Conservation (phyloP, 2,329 filamentous ascomycete species). For the Hypomyces perniciosus region DNA sequence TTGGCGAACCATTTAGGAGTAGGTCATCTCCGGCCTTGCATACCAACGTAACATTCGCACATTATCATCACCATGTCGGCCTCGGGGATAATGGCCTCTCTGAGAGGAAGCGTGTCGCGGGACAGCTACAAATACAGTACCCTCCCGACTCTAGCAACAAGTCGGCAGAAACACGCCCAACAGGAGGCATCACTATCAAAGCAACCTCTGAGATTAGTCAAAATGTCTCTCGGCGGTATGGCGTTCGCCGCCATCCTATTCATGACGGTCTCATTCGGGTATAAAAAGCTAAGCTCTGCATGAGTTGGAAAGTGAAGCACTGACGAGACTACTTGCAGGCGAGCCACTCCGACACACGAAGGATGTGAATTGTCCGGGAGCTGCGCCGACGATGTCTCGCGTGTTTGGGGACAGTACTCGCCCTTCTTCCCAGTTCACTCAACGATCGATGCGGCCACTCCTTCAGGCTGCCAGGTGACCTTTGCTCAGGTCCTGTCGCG, state of each 20-base stretch:
- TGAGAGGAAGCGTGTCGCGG: conserved; percentile 15
- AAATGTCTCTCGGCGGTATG: conserved; percentile 14
- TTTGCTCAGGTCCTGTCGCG: conserved; percentile 79
- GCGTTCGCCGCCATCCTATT: conserved; percentile 14
- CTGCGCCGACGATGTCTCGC: conserved; percentile 56
- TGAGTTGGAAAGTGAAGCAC: neutral
- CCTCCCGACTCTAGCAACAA: conserved; percentile 17
- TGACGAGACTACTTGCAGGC: conserved; percentile 2
- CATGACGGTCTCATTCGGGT: conserved; percentile 15
- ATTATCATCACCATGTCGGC: neutral
- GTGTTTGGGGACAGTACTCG: conserved; percentile 81
- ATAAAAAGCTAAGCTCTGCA: neutral
- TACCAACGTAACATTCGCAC: neutral
- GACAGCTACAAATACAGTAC: conserved; percentile 25
- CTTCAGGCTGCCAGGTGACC: conserved; percentile 64
- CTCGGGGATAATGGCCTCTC: conserved; percentile 14
- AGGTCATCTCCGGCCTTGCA: neutral
- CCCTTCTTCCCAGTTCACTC: conserved; percentile 75
- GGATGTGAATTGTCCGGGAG: conserved; percentile 23
- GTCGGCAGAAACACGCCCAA: neutral
- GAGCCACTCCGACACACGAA: neutral
- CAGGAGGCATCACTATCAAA: neutral
- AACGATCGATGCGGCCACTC: conserved; percentile 53
- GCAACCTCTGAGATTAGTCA: conserved; percentile 12
- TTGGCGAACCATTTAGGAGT: too few species aligned